phyloP scores from a whole-genome alignment of 129 eudicot genomes.

The Chrysanthemum makinoi region DNA sequence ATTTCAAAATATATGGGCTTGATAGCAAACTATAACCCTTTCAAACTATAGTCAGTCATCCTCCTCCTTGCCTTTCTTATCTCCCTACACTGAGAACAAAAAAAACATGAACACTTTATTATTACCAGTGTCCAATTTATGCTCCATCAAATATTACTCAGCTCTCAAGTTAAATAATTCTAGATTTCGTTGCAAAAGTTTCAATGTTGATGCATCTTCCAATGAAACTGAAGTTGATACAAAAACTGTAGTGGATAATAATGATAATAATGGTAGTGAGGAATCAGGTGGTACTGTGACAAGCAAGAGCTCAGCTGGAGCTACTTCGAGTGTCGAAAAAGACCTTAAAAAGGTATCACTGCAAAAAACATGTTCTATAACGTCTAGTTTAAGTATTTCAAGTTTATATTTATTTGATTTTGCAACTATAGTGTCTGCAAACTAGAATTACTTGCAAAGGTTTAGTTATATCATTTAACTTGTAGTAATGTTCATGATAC shows the following conservation, averaged over 20 bases:
- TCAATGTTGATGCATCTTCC: constrained; percentile 35
- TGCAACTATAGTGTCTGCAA: too few species aligned
- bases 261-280: constrained; percentile 23
- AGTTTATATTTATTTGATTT: neutral
- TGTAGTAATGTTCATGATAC: too few species aligned
- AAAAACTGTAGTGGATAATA: constrained; percentile 31
- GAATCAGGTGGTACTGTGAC: constrained; percentile 22
- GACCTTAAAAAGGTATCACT: constrained; percentile 69
- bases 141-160: constrained; percentile 21
- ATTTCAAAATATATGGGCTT: neutral
- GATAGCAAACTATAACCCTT: neutral
- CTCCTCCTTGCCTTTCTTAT: constrained; percentile 21
- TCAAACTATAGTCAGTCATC: constrained; percentile 12
- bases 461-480: too few species aligned
- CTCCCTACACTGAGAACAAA: constrained; percentile 25
- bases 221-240: constrained; percentile 41
- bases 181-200: constrained; percentile 14
- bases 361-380: neutral
- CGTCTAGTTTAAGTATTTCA: neutral
- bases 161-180: constrained; percentile 2
- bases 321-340: constrained; percentile 42
- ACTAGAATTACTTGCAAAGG: too few species aligned
- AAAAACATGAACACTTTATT: constrained; percentile 55
- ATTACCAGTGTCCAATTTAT: constrained; percentile 34
- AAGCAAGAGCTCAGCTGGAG: constrained; percentile 25